phyloP scores from a whole-genome alignment of 257 asterid species.

The Misopates orontium region DNA sequence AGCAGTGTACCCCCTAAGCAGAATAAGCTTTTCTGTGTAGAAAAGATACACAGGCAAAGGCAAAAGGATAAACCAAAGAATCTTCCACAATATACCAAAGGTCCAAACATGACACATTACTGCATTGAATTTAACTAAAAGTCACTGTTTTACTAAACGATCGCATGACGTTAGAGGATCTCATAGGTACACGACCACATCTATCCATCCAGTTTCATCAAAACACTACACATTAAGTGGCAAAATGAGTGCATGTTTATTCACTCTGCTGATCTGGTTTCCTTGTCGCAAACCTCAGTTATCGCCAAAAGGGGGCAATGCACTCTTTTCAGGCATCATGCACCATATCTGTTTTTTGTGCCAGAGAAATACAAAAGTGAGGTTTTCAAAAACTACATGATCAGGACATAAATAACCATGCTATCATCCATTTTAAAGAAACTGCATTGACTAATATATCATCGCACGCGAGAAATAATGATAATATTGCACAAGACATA shows the following conservation, averaged over 20 bases:
- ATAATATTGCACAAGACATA: too few relatives aligned
- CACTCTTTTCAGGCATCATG: conserved; percentile 39
- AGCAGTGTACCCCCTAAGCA: neutral
- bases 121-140: neutral
- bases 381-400: conserved; percentile 17
- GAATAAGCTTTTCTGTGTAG: neutral
- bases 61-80: neutral
- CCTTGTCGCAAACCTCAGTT: too few relatives aligned
- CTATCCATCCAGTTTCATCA: neutral
- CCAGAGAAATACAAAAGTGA: conserved; percentile 23
- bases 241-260: too few relatives aligned
- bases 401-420: neutral
- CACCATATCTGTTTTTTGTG: conserved; percentile 40
- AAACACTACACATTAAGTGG: too few relatives aligned
- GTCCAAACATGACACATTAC: conserved; percentile 2
- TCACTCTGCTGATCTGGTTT: too few relatives aligned
- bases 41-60: neutral
- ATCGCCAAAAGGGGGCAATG: conserved; percentile 13
- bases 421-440: conserved; percentile 8
- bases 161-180: neutral
- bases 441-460: neutral
- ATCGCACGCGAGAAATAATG: neutral
- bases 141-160: neutral
- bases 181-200: neutral
- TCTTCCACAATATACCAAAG: neutral